Conservation (phyloP, 176 grass and related monocot species). For the Ensete glaucum region DNA sequence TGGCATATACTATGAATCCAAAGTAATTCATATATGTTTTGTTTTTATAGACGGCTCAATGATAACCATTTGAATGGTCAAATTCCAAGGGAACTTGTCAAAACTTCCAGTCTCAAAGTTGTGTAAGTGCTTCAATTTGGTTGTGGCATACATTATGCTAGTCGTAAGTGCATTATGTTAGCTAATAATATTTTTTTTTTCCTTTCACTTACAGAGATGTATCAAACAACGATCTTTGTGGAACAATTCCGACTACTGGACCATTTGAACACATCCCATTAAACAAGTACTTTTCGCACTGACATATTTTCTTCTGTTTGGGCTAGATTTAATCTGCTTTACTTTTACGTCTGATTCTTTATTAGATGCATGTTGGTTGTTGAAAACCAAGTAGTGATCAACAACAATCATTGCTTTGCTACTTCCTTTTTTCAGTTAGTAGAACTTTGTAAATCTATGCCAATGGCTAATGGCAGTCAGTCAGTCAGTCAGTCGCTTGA, state of each 20-base stretch:
- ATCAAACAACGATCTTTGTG: slow-evolving; percentile 77
- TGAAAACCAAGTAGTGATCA: not conserved
- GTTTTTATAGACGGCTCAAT: slow-evolving; percentile 69
- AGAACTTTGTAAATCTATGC: too few species aligned
- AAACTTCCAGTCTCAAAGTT: slow-evolving; percentile 77
- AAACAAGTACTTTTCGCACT: slow-evolving; percentile 65
- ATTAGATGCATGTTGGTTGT: not conserved
- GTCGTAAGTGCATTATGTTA: not conserved
- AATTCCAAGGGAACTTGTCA: slow-evolving; percentile 77
- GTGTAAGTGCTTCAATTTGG: slow-evolving; percentile 52
- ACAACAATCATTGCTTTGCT: too few species aligned
- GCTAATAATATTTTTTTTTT: slow-evolving; percentile 16
- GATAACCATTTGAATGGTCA: slow-evolving; percentile 75
- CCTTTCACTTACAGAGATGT: slow-evolving; percentile 59
- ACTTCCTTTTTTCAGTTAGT: too few species aligned
- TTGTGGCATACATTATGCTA: not conserved
- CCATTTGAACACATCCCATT: slow-evolving; percentile 89
- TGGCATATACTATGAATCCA: not conserved
- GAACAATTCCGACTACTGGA: slow-evolving; percentile 84
- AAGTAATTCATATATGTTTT: slow-evolving; percentile 29
- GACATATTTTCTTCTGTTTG: not conserved
- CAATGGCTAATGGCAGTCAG: too few species aligned
- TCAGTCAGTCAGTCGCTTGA: too few species aligned
- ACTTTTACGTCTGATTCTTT: slow-evolving; percentile 1
- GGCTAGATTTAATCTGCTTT: slow-evolving; percentile 1